Percentiles rank a stretch among this genome's conserved stretches.
phyloP scores from a whole-genome alignment of 371 early-diverging fungal species.

The Gilbertella persicaria region DNA sequence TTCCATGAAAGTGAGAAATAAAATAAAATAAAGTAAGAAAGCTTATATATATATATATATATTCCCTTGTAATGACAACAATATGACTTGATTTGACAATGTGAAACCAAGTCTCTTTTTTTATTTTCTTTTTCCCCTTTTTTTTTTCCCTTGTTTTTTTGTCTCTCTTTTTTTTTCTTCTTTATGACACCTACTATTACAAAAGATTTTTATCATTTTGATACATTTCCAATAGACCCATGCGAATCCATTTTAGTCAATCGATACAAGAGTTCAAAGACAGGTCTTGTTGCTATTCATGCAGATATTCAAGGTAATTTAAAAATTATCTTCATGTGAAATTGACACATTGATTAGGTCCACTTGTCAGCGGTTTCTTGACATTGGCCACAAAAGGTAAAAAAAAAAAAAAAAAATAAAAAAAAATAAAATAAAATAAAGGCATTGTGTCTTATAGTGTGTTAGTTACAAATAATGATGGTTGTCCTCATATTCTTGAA shows the following conservation, averaged over 20 bases:
- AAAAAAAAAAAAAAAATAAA: not conserved
- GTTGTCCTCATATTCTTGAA: constrained; percentile 59
- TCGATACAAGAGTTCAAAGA: constrained; percentile 43
- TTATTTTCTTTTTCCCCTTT: constrained; percentile 15
- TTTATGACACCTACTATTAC: constrained; percentile 15
- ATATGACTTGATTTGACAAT: not conserved
- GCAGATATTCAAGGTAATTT: constrained; percentile 51
- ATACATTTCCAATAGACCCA: constrained; percentile 22
- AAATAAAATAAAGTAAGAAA: not conserved
- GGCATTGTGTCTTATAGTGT: too few species aligned
- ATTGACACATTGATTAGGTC: constrained; percentile 24
- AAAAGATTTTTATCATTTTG: constrained; percentile 18
- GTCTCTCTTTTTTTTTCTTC: not conserved
- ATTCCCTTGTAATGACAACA: not conserved
- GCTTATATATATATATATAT: not conserved
- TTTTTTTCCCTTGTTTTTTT: constrained; percentile 3
- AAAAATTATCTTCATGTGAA: not conserved
- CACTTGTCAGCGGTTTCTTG: constrained; percentile 56
- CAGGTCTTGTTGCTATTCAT: constrained; percentile 53
- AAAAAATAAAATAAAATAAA: not conserved
- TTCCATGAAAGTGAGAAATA: too few species aligned
- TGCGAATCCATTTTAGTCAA: constrained; percentile 35
- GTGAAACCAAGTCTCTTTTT: constrained; percentile 4
- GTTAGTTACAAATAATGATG: constrained; percentile 53
- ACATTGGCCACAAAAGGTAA: constrained; percentile 57